Conservation (phyloP, 2,329 filamentous ascomycete species). For the Blastomyces percursus region DNA sequence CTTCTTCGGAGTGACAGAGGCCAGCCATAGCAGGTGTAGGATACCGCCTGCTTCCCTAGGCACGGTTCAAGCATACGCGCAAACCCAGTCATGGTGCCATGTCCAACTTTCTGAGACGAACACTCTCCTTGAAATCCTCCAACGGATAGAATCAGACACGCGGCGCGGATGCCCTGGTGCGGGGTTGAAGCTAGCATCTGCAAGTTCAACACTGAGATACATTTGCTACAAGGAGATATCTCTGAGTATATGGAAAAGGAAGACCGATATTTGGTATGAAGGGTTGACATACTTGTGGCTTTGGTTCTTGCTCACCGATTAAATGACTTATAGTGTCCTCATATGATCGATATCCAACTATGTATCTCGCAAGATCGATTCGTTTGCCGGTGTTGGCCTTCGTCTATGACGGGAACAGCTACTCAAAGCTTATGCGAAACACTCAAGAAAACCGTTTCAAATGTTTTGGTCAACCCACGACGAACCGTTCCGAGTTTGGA, state of each 20-base stretch:
- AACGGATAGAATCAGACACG: conserved; percentile 1
- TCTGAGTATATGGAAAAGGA: neutral
- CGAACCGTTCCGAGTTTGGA: neutral
- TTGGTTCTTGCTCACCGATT: neutral
- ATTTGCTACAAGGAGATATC: neutral
- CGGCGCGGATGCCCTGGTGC: neutral
- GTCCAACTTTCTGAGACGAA: neutral
- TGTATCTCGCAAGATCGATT: neutral
- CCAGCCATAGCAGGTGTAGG: neutral
- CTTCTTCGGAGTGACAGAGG: neutral
- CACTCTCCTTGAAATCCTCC: neutral
- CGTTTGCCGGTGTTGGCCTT: neutral
- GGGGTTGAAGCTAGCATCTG: neutral
- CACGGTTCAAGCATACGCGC: neutral
- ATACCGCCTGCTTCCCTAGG: neutral
- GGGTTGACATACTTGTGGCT: neutral
- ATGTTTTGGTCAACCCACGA: neutral
- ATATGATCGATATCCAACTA: neutral
- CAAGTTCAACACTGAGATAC: neutral
- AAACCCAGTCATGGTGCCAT: neutral
- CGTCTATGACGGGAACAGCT: neutral
- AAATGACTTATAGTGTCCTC: neutral
- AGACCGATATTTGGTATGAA: neutral
- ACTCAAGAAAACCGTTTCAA: neutral
- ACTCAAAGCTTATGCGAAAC: neutral